Evolutionary conservation across 2,329 filamentous ascomycete species (phyloP), one percentile per base, ranked within the genome.

Genomic region (Fusarium vanettenii): DNA sequence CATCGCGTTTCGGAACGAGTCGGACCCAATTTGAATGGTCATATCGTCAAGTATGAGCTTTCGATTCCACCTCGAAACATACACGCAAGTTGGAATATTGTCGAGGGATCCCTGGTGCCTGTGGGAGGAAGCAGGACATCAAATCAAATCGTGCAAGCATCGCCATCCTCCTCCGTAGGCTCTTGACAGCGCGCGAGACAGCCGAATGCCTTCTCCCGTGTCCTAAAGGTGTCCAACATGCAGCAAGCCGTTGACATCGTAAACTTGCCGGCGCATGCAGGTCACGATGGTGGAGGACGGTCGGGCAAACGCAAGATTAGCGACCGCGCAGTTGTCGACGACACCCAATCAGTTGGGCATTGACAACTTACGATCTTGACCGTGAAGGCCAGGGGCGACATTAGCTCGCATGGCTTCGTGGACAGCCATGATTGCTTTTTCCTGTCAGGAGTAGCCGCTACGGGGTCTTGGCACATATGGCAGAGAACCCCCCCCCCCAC

Each of bases 291-390:
- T 61, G 64, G 65, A 76, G 57, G 66, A 66, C 61, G 52, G 63
- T 66, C 66, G 68, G 64, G 59, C 68, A 73, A 74, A 70, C 64
- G 70, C 69, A 67, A 79, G 77, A 78, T 79, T 79, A 77, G 77
- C 77, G 77, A 78, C 65, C 57, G 65, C 66, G 67, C 67, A 70
- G 69, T 73, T 45, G 64, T 74, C 67, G 72, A 76, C 56, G 57
- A 64, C 57, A 75, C 62, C 75, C 74, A 78, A 78, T 75, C 75
- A 68, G 70, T 72, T 79, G 66, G 66, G 67, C 64, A 71, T 67
- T 78, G 69, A 64, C 67, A 79, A 73, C 72, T 77, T 74, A 76
- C 59, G 60, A 77, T 76, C 72, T 76, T 76, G 66, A 68, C 57
- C 25, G 62, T 68, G 67, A 63, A 50, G 55, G 63, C 69, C 52